Evolutionary conservation across 257 asterid species (phyloP), one percentile per base, ranked within the genome.

Genomic region (Linaria vulgaris): DNA sequence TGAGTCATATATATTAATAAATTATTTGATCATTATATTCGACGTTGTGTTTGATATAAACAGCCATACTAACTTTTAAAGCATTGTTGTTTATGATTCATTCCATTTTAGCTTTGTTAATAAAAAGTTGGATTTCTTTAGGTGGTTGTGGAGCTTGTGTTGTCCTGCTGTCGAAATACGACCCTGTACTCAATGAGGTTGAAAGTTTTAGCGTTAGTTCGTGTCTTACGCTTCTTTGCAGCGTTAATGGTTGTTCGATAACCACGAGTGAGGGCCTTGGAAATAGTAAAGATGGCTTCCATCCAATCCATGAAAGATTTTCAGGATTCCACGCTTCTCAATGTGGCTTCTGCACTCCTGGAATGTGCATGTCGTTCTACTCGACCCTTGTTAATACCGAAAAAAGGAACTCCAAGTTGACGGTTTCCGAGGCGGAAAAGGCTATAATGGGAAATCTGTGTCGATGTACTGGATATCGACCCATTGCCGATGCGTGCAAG

Each of bases 101-200:
- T 16, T 55, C n/a, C n/a, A n/a, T 24, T 22, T n/a, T 22, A 38
- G 23, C n/a, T 43, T 52, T 19, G n/a, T n/a, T n/a, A n/a, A n/a
- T 45, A 25, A 5, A 65, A 41, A 58, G 6, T 15, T 64, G 48
- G 24, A 24, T 14, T 12, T 14, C 45, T 56, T 24, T 80, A 86
- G 91, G 95, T 63, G 95, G 95, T 51, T 87, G 95, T 76, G 95
- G 91, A n/a, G 89, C 91, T 34, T 87, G 95, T 53, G 83, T 84
- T 16, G 89, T 84, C 19, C 67, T 84, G 71, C 78, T 87, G 25
- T 76, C 95, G 9, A 84, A 75, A 58, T 76, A 82, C 45, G 67
- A 82, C 45, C 75, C 85, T 3, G 41, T 57, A 12, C 57, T 39
- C 43, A 22, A 80, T 46, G 76, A 68, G 62, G 72, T 71, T 5